Evolutionary conservation across 257 asterid species (phyloP), one percentile per base, ranked within the genome.

Genomic region (Cinchona pubescens): DNA sequence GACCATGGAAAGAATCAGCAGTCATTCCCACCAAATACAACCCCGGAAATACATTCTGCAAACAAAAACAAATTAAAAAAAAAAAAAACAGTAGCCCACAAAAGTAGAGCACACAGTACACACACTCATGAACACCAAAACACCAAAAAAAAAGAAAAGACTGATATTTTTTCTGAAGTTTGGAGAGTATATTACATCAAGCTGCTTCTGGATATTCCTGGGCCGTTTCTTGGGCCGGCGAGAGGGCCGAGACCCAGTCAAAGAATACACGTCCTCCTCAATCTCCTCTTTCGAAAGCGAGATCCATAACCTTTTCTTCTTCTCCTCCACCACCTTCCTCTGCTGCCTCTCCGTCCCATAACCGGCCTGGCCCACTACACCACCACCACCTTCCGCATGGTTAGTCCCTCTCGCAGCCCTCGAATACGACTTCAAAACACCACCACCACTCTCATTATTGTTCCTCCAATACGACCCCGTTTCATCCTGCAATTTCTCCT

Each of bases 221-320:
- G 96, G 89, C 77, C 98, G 83, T 73, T 85, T 91, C 78, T 76
- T 90, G 29, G 98, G 97, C 70, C 91, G 74, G 42, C 97, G 93
- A 30, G 94, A 60, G 58, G 98, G 97, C 67, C 84, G 83, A 25
- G 90, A 86, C 55, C 98, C 97, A 15, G 98, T 94, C 79, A 91
- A 56, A 48, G 98, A 81, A 53, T 90, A 94, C 58, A 94, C 79
- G 73, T 94, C 98, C 78, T 93, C 98, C 45, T 93, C 98, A 66
- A 93, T 93, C 85, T 93, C 98, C 63, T 90, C 97, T 71, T 70
- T 88, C n/a, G 97, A 86, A 7, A 94, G 83, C 46, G 97, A 89
- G 81, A 91, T 85, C 97, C 94, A 91, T 15, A 94, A 40, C 87
- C n/a, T n/a, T n/a, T 78, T 91, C 89, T 83, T 84, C 86, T 85